Evolutionary conservation across 805 yeast genomes (phyloP), one percentile per base, ranked within the genome.

Genomic region (Millerago galiae): DNA sequence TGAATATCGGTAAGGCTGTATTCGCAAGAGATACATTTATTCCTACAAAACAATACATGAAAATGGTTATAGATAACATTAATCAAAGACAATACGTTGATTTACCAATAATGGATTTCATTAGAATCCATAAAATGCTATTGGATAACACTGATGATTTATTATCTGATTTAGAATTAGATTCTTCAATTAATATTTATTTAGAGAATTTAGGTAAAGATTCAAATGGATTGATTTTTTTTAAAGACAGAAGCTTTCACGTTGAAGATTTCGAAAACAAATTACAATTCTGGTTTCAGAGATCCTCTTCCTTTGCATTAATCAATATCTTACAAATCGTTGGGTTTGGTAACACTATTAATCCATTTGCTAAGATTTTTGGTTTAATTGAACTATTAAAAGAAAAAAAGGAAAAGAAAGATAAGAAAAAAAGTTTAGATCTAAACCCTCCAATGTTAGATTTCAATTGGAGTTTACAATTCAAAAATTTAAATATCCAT

Each of bases 21-120:
- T 75, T 79, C 44, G 84, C 91, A 53, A 75, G 83, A 46, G 93
- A 85, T 56, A 88, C 91, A 7, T 85, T 85, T 62, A 88, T 83
- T 4, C 95, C 95, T 18, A 82, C 93, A 2, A 81, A 77, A 38
- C 89, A 83, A 53, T 85, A 85, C 56, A 71, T 85, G 61, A 70
- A 83, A 52, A 70, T 83, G 65, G 89, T 85, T 16, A 83, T 85
- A 38, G 93, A 84, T 50, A 84, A 83, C 54, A 84, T 83, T 58
- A 83, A 58, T 68, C 86, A 50, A 62, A 61, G 71, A 48, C 69
- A 68, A n/a, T 70, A 65, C 46, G 70, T 65, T 18, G 72, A 68
- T 41, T 42, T 53, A 16, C 63, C 62, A 13, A 52, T 56, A 14
- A 45, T 58, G 49, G 63, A 59, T 30, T 57, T 55, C 39, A 57